Percentiles rank a stretch among this genome's conserved stretches.
phyloP scores from a whole-genome alignment of 192 early-diverging fungal genomes.

The Chytriomyces sp. region DNA sequence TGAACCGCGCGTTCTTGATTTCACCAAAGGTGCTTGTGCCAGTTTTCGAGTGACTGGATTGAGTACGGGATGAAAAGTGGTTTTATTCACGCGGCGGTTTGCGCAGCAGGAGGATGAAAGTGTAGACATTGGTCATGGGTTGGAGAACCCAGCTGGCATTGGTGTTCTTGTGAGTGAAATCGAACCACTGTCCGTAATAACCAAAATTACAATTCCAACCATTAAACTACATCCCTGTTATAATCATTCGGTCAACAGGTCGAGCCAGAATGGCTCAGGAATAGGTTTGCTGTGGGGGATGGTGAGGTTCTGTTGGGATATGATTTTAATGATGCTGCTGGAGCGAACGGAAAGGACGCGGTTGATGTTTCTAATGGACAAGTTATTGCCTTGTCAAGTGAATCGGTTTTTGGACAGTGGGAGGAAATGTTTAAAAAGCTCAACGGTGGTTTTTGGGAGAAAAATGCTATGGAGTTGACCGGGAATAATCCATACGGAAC shows the following conservation, averaged over 20 bases:
- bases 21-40: not conserved
- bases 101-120: not conserved
- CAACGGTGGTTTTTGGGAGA: not conserved
- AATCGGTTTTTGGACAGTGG: constrained; percentile 9
- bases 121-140: too few species aligned
- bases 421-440: not conserved
- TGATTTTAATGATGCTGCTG: not conserved
- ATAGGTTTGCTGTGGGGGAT: constrained; percentile 26
- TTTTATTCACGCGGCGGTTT: constrained; percentile 13
- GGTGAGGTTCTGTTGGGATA: not conserved
- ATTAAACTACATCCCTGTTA: too few species aligned
- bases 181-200: too few species aligned
- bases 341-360: not conserved
- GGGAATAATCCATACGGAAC: constrained; percentile 25
- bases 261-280: constrained; percentile 25
- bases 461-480: constrained; percentile 4
- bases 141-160: constrained; percentile 18
- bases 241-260: too few species aligned
- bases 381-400: constrained; percentile 1
- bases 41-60: not conserved
- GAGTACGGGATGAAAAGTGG: constrained; percentile 8
- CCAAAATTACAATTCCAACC: too few species aligned
- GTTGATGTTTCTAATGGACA: not conserved
- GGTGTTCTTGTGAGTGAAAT: constrained; percentile 24
- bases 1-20: constrained; percentile 19